Evolutionary conservation across 352 stramenopile species (phyloP).

Genomic region (Globisporangium barbulae): DNA sequence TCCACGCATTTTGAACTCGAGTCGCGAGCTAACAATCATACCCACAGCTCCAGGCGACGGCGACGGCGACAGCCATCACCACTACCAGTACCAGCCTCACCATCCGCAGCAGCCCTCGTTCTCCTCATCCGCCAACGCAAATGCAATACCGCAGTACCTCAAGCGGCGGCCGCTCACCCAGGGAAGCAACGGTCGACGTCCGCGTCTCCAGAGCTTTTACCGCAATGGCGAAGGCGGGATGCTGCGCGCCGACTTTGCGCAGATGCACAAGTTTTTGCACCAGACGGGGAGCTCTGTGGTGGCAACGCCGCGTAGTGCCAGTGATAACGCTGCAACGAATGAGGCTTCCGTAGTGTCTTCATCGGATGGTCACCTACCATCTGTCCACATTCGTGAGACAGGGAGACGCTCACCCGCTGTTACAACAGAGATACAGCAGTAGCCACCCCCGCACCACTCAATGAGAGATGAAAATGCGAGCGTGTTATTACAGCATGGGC

Average conservation of each 20-base stretch:
- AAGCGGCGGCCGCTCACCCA: constrained; percentile 49
- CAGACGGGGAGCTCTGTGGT: constrained; percentile 22
- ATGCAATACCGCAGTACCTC: constrained; percentile 3
- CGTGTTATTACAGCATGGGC: background rate
- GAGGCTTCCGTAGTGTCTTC: background rate
- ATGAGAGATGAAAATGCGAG: constrained; percentile 5
- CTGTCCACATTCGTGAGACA: constrained; percentile 11
- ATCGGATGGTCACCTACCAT: background rate
- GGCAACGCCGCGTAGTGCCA: constrained; percentile 3
- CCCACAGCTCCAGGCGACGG: background rate
- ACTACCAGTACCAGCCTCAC: background rate
- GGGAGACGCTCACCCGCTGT: background rate
- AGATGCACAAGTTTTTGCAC: constrained; percentile 76
- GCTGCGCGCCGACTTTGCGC: constrained; percentile 40
- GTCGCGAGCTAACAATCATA: constrained; percentile 1
- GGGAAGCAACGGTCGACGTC: constrained; percentile 28
- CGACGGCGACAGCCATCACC: background rate
- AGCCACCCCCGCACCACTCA: background rate
- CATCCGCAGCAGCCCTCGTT: background rate
- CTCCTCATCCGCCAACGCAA: background rate
- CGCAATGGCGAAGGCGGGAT: constrained; percentile 18
- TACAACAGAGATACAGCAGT: background rate
- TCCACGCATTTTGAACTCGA: background rate
- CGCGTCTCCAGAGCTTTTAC: constrained; percentile 26
- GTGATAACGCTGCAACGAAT: background rate